A percentile compares a stretch with the other conserved stretches of the same genome.
phyloP scores from a whole-genome alignment of 2,329 filamentous ascomycete genomes.

The Fusarium sp. region DNA sequence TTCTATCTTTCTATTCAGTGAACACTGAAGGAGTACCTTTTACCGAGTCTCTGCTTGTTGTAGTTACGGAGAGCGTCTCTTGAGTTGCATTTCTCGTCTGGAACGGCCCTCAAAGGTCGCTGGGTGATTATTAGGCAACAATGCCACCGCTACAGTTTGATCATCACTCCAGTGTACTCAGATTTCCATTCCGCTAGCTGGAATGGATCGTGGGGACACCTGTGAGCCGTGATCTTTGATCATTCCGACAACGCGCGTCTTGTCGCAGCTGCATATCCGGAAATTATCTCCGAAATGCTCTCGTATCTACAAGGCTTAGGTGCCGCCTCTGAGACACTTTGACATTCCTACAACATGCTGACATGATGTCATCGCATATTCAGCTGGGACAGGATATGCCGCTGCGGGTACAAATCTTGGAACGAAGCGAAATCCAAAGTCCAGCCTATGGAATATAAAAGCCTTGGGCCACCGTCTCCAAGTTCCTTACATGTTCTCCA shows the following conservation, averaged over 20 bases:
- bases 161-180: too few relatives aligned
- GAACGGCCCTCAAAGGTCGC: too few relatives aligned
- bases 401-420: neutral
- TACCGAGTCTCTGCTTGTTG: too few relatives aligned
- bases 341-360: rapidly evolving
- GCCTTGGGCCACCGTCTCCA: rapidly evolving
- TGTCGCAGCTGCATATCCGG: too few relatives aligned
- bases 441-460: neutral
- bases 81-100: neutral
- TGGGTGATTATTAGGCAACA: too few relatives aligned
- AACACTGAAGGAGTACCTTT: rapidly evolving
- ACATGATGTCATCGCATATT: neutral
- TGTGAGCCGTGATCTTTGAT: too few relatives aligned
- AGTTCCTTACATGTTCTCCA: rapidly evolving
- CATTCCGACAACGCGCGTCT: too few relatives aligned
- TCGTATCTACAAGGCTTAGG: neutral
- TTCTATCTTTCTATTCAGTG: rapidly evolving
- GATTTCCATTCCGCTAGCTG: too few relatives aligned
- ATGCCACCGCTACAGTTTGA: too few relatives aligned
- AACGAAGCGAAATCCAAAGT: too few relatives aligned
- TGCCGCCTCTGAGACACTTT: neutral
- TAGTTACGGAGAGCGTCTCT: rapidly evolving
- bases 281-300: rapidly evolving
- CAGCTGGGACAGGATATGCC: neutral
- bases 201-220: too few relatives aligned